phyloP scores from a whole-genome alignment of 768 basidiomycete species.

The Pholiota microspora region DNA sequence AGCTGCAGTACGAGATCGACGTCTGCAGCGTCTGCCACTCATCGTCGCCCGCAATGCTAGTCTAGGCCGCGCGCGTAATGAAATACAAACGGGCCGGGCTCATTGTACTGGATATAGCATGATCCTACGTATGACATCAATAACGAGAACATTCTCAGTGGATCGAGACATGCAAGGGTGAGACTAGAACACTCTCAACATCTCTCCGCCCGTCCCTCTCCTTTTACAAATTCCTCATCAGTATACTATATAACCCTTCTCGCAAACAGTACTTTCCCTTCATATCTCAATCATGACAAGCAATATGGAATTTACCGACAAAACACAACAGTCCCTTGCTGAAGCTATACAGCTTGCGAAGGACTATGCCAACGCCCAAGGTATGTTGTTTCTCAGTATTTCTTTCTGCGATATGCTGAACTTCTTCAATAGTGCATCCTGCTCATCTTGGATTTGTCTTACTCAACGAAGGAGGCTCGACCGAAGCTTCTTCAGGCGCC shows the following conservation, averaged over 20 bases:
- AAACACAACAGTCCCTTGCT: slow-evolving; percentile 65
- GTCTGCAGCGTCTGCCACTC: too few relatives aligned
- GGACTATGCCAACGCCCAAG: slow-evolving; percentile 81
- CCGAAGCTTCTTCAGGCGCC: slow-evolving; percentile 33
- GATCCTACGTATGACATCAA: slow-evolving; percentile 11
- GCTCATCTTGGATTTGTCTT: slow-evolving; percentile 81
- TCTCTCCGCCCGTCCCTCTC: not conserved
- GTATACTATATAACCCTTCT: slow-evolving; percentile 2
- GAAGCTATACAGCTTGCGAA: slow-evolving; percentile 79
- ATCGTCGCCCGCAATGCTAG: too few relatives aligned
- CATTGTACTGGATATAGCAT: too few relatives aligned
- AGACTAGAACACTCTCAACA: slow-evolving; percentile 11
- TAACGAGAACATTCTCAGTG: slow-evolving; percentile 19
- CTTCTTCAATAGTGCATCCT: slow-evolving; percentile 59
- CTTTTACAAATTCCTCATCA: not conserved
- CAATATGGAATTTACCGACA: slow-evolving; percentile 85
- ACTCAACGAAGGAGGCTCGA: slow-evolving; percentile 60
- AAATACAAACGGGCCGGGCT: too few relatives aligned
- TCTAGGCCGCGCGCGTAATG: too few relatives aligned
- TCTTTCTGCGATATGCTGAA: slow-evolving; percentile 6
- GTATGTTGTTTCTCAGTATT: slow-evolving; percentile 34
- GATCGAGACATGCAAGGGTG: slow-evolving; percentile 12
- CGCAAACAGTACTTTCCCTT: not conserved
- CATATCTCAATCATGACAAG: slow-evolving; percentile 37
- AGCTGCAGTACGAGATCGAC: too few relatives aligned